Evolutionary conservation across 2,329 filamentous ascomycete genomes (phyloP), one percentile per base, ranked within the genome.

Genomic region (Colletotrichum orbiculare): DNA sequence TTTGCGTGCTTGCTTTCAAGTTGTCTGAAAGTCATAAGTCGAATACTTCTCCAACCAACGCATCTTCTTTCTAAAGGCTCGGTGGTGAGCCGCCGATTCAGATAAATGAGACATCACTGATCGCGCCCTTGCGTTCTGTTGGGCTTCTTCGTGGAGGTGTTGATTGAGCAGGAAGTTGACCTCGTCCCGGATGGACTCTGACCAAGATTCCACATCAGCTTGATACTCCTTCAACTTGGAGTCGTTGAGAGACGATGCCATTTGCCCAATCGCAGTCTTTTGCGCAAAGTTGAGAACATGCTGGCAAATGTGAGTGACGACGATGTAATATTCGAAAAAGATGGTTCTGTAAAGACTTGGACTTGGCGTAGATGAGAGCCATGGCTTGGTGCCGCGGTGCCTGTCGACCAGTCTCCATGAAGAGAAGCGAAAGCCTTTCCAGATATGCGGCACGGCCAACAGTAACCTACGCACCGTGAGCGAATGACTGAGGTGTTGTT

Each of bases 1-100:
- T 56, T 82, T 83, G 25, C 79, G 72, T 8, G 66, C 73, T 41
- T 80, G 74, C 61, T 81, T 83, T 80, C 80, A 82, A 0, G 74
- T 67, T 2, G 70, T 76, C 49, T 76, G 70, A 54, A 81, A 72
- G 48, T 82, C 73, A 49, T 81, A 81, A 1, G 56, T 74, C 0
- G 81, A 83, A 57, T 77, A 83, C 5, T 73, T 63, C 25, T 81
- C 71, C 2, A 83, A 73, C 1, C 79, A 49, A 6, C 69, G 71
- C 35, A 74, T 17, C 3, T 48, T 59, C 1, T 11, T 11, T 25
- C 71, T 73, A 3, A 48, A 43, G 35, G 43, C 70, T 8, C 47
- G 10, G 73, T 73, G 6, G 75, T 70, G 4, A 57, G 59, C 8
- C 4, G 43, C n/a, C 8, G 43, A 17, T 7, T 46, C 43, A 10